Conservation (phyloP, 202 grass and related monocot genomes). For the Zizania palustris region DNA sequence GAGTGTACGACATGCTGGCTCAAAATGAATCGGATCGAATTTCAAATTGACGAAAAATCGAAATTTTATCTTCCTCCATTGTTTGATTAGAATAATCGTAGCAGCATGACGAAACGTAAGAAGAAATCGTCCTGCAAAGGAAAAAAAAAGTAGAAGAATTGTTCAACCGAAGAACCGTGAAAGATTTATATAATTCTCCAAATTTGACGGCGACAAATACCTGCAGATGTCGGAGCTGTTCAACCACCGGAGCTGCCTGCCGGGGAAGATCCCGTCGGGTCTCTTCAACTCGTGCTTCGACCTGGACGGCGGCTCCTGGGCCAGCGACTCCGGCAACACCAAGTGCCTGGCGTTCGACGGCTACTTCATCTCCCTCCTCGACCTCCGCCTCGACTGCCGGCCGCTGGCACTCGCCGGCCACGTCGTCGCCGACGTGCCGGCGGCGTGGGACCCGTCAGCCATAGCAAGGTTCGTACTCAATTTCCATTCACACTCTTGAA, state of each 20-base stretch:
- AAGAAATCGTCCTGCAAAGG: not conserved
- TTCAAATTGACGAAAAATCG: too few species aligned
- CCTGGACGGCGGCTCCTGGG: slow-evolving; percentile 66
- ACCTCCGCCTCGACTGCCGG: slow-evolving; percentile 64
- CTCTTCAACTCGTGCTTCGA: slow-evolving; percentile 71
- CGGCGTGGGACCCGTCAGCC: slow-evolving; percentile 62
- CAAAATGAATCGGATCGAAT: not conserved
- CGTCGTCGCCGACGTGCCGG: slow-evolving; percentile 57
- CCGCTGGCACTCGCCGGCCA: slow-evolving; percentile 57
- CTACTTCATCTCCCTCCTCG: slow-evolving; percentile 92
- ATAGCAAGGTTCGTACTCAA: slow-evolving; percentile 57
- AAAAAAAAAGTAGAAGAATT: not conserved
- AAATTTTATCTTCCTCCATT: too few species aligned
- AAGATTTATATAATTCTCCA: too few species aligned
- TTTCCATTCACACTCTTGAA: too few species aligned
- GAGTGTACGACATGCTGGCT: not conserved
- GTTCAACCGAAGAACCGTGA: not conserved
- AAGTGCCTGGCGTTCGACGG: slow-evolving; percentile 85
- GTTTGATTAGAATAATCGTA: not conserved
- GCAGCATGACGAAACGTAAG: not conserved
- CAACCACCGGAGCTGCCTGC: slow-evolving; percentile 68
- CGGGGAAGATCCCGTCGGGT: slow-evolving; percentile 87
- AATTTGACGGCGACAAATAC: not conserved
- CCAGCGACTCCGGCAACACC: slow-evolving; percentile 56
- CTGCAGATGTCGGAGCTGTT: slow-evolving; percentile 91